Conservation (phyloP, 352 stramenopile genomes). For the Phytophthora syringae region DNA sequence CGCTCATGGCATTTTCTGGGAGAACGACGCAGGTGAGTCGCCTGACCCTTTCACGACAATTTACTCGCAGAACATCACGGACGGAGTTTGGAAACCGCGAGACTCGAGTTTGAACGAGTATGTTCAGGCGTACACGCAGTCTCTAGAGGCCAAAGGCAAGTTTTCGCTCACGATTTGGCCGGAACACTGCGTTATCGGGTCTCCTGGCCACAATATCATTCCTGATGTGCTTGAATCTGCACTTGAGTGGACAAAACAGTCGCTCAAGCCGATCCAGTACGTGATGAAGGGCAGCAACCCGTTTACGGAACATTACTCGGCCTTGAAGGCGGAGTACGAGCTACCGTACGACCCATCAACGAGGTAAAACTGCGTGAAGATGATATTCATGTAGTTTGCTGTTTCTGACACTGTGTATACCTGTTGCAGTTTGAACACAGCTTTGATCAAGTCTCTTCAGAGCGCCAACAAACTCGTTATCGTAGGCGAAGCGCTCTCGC, state of each 20-base stretch:
- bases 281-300: slow-evolving; percentile 94
- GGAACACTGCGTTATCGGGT: slow-evolving; percentile 95
- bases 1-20: slow-evolving; percentile 94
- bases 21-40: slow-evolving; percentile 55
- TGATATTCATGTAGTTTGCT: slow-evolving; percentile 18
- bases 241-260: slow-evolving; percentile 78
- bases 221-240: slow-evolving; percentile 75
- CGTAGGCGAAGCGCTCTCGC: slow-evolving; percentile 94
- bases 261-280: slow-evolving; percentile 72
- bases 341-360: slow-evolving; percentile 65
- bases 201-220: slow-evolving; percentile 87
- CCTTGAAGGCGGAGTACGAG: slow-evolving; percentile 91
- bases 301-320: slow-evolving; percentile 96
- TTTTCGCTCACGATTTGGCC: slow-evolving; percentile 96
- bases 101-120: slow-evolving; percentile 77
- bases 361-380: slow-evolving; percentile 26
- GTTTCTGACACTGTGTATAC: background rate
- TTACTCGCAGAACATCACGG: slow-evolving; percentile 72
- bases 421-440: slow-evolving; percentile 67
- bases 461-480: slow-evolving; percentile 80
- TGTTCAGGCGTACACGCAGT: slow-evolving; percentile 86
- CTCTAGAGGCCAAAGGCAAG: slow-evolving; percentile 80
- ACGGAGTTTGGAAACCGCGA: slow-evolving; percentile 56
- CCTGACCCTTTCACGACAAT: slow-evolving; percentile 94
- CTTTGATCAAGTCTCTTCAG: slow-evolving; percentile 85